Conservation (phyloP, 768 basidiomycete species). For the Amanita rimosa region DNA sequence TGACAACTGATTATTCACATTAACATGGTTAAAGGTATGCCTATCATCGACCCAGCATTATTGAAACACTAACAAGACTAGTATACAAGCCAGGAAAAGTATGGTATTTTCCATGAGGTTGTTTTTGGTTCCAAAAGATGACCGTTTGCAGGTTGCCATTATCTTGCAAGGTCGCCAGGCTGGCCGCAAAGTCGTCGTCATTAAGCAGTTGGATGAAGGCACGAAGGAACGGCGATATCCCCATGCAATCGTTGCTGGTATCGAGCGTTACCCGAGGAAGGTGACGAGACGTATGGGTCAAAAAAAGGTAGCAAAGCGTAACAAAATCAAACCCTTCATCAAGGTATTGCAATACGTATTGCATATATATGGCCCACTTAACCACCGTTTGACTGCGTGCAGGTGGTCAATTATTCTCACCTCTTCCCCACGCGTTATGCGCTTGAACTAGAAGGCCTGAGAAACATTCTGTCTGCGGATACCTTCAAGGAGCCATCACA, state of each 20-base stretch:
- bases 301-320: constrained; percentile 86
- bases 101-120: constrained; percentile 7
- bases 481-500: constrained; percentile 98
- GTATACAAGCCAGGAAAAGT: constrained; percentile 97
- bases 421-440: constrained; percentile 99
- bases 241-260: constrained; percentile 95
- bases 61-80: constrained; percentile 19
- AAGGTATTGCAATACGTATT: constrained; percentile 73
- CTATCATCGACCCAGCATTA: constrained; percentile 1
- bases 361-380: no score
- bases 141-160: constrained; percentile 66
- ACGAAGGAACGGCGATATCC: constrained; percentile 95
- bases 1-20: no score
- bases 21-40: constrained; percentile 36
- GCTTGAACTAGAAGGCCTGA: constrained; percentile 90
- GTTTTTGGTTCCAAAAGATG: background rate
- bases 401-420: constrained; percentile 98
- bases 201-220: constrained; percentile 96
- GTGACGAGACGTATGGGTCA: constrained; percentile 92
- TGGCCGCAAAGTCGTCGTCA: constrained; percentile 98
- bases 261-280: constrained; percentile 97
- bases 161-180: constrained; percentile 98
- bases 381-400: background rate
- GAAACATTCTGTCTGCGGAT: constrained; percentile 72
- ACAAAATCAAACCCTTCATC: constrained; percentile 99